A percentile compares a stretch with the other conserved stretches of the same genome.
These are phyloP conservation scores for Pestalotiopsis sp. DNA, from an alignment of 2,329 filamentous ascomycete species.

Conservation along the genomic window DNA sequence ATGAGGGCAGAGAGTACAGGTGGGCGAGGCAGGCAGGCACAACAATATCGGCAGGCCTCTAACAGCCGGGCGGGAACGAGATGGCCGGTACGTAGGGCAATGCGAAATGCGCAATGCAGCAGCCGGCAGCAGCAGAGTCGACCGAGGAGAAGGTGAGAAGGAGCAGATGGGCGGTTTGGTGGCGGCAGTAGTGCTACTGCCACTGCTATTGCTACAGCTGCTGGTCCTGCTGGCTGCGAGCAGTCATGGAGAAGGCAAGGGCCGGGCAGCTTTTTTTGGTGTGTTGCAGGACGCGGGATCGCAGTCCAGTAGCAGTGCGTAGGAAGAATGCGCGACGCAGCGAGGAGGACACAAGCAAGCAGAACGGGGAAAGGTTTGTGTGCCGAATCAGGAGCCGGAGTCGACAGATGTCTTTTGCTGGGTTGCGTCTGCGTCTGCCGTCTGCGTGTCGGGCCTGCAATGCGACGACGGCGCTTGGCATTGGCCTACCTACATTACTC, in stretches of 20 bases:
- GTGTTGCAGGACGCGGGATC: background rate
- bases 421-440: conserved; percentile 8
- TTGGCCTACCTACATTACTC: background rate
- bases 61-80: background rate
- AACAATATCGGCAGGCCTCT: background rate
- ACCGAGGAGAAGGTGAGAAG: background rate
- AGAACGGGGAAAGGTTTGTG: background rate
- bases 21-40: conserved; percentile 7
- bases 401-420: conserved; percentile 3
- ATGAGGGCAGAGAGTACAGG: conserved; percentile 7
- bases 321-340: conserved; percentile 3
- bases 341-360: conserved; percentile 7
- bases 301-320: background rate
- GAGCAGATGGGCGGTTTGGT: background rate
- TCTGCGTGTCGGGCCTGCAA: conserved; percentile 9
- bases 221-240: background rate
- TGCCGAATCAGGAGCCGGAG: conserved; percentile 12
- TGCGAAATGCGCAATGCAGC: background rate
- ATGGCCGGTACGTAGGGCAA: background rate
- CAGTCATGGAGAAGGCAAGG: background rate
- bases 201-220: background rate
- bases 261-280: background rate
- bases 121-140: background rate
- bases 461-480: conserved; percentile 13
- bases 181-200: background rate